Evolutionary conservation across 345 rosid genomes (phyloP).

Genomic region (thale cress (Arabidopsis thaliana)): DNA sequence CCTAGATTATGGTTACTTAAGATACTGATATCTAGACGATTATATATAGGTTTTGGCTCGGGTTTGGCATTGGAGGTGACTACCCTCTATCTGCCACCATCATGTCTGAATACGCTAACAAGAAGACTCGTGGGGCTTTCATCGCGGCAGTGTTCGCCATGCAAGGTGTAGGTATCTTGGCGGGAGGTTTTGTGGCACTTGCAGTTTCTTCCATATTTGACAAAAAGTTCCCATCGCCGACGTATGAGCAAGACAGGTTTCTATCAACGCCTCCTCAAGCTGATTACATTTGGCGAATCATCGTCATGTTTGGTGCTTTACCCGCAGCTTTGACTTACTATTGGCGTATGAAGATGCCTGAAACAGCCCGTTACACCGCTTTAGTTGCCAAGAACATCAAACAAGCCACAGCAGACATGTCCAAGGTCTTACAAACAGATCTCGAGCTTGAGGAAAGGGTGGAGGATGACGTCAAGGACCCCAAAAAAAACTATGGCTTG

Average conservation of each 20-base stretch:
- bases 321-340: constrained; percentile 68
- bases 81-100: constrained; percentile 86
- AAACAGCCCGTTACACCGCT: constrained; percentile 84
- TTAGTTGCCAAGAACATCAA: constrained; percentile 71
- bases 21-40: no score
- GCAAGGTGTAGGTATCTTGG: constrained; percentile 85
- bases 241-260: constrained; percentile 43
- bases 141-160: constrained; percentile 84
- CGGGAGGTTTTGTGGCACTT: constrained; percentile 67
- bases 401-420: constrained; percentile 73
- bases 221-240: constrained; percentile 51
- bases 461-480: constrained; percentile 16
- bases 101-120: constrained; percentile 85
- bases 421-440: constrained; percentile 67
- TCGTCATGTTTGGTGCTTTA: constrained; percentile 76
- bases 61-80: constrained; percentile 85
- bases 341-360: constrained; percentile 88
- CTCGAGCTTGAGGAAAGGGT: constrained; percentile 55
- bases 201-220: constrained; percentile 48
- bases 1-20: not conserved
- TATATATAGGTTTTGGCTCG: constrained; percentile 62
- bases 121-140: constrained; percentile 81
- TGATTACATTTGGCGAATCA: constrained; percentile 65
- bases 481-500: constrained; percentile 53
- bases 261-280: constrained; percentile 67